A percentile compares a stretch with the other conserved stretches of the same genome.
phyloP scores from a whole-genome alignment of 2,329 filamentous ascomycete genomes.

The Colletotrichum neosansevieriae region DNA sequence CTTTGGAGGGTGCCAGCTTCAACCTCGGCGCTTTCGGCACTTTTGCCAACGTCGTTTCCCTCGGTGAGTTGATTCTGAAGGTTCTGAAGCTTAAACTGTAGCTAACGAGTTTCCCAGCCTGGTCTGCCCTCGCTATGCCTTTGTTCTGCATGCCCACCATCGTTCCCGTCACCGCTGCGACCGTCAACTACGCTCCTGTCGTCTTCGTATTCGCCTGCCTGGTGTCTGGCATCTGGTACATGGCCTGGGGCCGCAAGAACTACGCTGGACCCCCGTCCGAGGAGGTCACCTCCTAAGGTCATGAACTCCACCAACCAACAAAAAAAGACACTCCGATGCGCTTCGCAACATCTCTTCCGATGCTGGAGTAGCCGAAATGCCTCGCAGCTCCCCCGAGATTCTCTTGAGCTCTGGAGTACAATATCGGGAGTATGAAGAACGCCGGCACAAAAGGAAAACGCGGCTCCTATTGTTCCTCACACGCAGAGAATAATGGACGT shows the following conservation, averaged over 20 bases:
- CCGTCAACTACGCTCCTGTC: constrained; percentile 80
- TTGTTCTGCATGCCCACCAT: constrained; percentile 80
- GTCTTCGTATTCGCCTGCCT: constrained; percentile 76
- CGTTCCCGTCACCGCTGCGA: constrained; percentile 68
- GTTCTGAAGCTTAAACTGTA: constrained; percentile 10
- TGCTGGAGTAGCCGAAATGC: constrained; percentile 7
- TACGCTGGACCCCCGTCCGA: constrained; percentile 72
- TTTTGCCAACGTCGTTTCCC: constrained; percentile 72
- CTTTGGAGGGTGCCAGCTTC: constrained; percentile 69
- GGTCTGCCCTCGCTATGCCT: constrained; percentile 76
- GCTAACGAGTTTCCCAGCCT: constrained; percentile 60
- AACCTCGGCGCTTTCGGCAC: constrained; percentile 72
- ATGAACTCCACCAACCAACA: not conserved
- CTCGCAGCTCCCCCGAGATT: not conserved
- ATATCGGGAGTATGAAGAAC: not conserved
- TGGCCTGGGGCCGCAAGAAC: constrained; percentile 76
- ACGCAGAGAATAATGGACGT: constrained; percentile 17
- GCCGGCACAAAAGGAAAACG: constrained; percentile 1
- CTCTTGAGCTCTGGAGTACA: not conserved
- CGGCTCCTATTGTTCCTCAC: constrained; percentile 6
- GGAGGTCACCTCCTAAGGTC: constrained; percentile 46
- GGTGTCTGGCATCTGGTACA: constrained; percentile 75
- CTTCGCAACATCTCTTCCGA: not conserved
- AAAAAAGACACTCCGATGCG: not conserved
- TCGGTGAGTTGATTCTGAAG: constrained; percentile 61